Evolutionary conservation across 1,284 basidiomycete species (phyloP).

Genomic region (Lentinula novae-zelandiae): DNA sequence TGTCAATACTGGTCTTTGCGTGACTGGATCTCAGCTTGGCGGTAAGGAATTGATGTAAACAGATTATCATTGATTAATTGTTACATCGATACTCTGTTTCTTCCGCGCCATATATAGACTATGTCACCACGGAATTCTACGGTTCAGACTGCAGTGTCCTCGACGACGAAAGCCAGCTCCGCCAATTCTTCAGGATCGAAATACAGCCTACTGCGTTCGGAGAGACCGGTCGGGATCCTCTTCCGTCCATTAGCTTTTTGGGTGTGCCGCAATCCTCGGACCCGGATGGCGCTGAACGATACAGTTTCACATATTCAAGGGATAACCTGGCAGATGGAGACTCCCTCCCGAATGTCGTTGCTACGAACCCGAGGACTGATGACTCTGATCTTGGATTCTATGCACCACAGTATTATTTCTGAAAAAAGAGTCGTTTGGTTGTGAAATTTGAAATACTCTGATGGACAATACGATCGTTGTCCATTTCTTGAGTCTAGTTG

Average conservation of each 20-base stretch:
- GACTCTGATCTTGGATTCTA: neutral
- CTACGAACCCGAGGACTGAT: neutral
- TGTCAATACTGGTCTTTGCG: neutral
- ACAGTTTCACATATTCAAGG: neutral
- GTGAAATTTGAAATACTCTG: neutral
- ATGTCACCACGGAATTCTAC: constrained; percentile 1
- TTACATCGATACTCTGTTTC: too few relatives aligned
- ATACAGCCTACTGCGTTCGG: neutral
- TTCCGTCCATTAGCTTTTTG: neutral
- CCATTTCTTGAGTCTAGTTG: too few relatives aligned
- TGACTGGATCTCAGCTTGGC: constrained; percentile 3
- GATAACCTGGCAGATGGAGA: neutral
- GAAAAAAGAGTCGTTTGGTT: neutral
- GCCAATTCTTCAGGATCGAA: constrained; percentile 1
- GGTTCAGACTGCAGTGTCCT: neutral
- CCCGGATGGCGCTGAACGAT: neutral
- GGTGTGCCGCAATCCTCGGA: neutral
- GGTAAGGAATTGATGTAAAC: neutral
- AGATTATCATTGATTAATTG: too few relatives aligned
- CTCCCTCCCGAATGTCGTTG: neutral
- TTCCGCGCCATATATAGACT: neutral
- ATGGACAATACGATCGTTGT: too few relatives aligned
- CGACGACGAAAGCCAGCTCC: neutral
- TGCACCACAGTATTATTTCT: neutral
- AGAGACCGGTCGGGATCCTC: neutral